Conservation (phyloP, 1,284 basidiomycete species). For the Sparassis latifolia region DNA sequence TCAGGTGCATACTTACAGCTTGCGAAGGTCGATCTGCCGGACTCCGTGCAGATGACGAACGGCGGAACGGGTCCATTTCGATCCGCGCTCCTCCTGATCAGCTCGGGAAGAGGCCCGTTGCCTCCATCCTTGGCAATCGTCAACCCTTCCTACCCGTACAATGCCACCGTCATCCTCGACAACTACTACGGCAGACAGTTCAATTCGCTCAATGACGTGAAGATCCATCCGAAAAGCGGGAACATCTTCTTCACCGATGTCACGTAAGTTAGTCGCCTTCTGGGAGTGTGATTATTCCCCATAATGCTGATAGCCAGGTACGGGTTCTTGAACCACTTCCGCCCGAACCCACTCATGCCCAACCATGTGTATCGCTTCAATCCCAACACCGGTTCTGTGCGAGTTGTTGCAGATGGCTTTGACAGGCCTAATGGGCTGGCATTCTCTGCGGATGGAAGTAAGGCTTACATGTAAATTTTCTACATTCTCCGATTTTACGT, state of each 20-base stretch:
- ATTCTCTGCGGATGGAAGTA: slow-evolving; percentile 58
- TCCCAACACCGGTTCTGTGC: slow-evolving; percentile 53
- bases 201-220: slow-evolving; percentile 77
- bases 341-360: slow-evolving; percentile 55
- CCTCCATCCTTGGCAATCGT: slow-evolving; percentile 63
- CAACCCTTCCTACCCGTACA: slow-evolving; percentile 51
- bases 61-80: slow-evolving; percentile 67
- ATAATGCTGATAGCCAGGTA: slow-evolving; percentile 36
- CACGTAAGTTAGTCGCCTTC: slow-evolving; percentile 33
- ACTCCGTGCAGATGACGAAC: slow-evolving; percentile 62
- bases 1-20: no score
- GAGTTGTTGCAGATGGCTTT: slow-evolving; percentile 68
- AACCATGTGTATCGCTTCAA: slow-evolving; percentile 73
- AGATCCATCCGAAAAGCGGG: slow-evolving; percentile 58
- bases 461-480: slow-evolving; percentile 55
- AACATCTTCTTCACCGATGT: slow-evolving; percentile 70
- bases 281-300: background rate
- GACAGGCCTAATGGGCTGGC: slow-evolving; percentile 60
- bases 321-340: slow-evolving; percentile 59
- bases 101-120: slow-evolving; percentile 56
- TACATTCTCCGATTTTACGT: background rate
- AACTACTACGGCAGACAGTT: slow-evolving; percentile 68
- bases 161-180: slow-evolving; percentile 26
- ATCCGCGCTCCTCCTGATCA: slow-evolving; percentile 57
- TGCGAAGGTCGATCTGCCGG: slow-evolving; percentile 40